A percentile compares a stretch with the other conserved stretches of the same genome.
phyloP scores from a whole-genome alignment of 805 yeast species.

The Kurtzmaniella fragi region DNA sequence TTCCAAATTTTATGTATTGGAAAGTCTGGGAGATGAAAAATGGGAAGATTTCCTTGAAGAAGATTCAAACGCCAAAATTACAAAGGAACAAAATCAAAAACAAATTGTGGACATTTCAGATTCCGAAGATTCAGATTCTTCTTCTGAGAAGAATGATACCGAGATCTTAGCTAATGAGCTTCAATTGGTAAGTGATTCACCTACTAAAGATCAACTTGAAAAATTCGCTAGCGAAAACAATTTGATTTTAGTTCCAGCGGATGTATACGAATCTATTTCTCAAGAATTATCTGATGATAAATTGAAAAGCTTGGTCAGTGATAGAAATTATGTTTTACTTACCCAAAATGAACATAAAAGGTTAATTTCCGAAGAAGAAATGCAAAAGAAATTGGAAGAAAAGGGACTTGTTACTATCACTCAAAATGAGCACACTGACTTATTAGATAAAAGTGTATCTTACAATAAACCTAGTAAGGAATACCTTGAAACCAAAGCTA shows the following conservation, averaged over 20 bases:
- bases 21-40: conserved; percentile 16
- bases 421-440: conserved; percentile 11
- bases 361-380: conserved; percentile 27
- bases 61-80: conserved; percentile 18
- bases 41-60: conserved; percentile 40
- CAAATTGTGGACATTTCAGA: conserved; percentile 13
- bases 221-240: conserved; percentile 30
- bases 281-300: conserved; percentile 19
- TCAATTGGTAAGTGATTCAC: conserved; percentile 1
- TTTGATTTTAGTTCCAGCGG: conserved; percentile 25
- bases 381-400: conserved; percentile 24
- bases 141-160: conserved; percentile 6
- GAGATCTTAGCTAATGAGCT: conserved; percentile 14
- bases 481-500: conserved; percentile 12
- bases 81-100: conserved; percentile 9
- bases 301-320: conserved; percentile 15
- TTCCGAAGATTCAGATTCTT: conserved; percentile 17
- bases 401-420: conserved; percentile 33
- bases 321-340: conserved; percentile 24
- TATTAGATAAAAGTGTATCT: conserved; percentile 8
- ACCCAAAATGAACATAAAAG: conserved; percentile 20
- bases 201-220: conserved; percentile 22
- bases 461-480: conserved; percentile 19
- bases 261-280: conserved; percentile 24
- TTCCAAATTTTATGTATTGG: conserved; percentile 26